Evolutionary conservation across 495 filamentous ascomycete genomes (phyloP), one percentile per base, ranked within the genome.

Genomic region (Penicillium simplicissimum): DNA sequence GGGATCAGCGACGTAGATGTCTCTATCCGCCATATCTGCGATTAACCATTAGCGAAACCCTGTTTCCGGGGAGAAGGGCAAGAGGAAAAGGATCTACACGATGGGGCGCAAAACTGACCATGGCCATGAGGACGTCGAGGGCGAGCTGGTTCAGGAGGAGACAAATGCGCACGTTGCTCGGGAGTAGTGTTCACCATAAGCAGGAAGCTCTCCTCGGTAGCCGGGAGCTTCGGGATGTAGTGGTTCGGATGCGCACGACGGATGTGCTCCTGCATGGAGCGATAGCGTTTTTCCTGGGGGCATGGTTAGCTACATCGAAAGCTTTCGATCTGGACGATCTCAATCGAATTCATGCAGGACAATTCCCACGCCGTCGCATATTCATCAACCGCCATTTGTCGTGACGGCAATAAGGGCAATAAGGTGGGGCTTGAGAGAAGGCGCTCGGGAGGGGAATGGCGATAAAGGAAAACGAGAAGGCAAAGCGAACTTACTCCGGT

Each of bases 201-300:
- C 67, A 89, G 81, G 79, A 98, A 97, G 88, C 93, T 97, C 81
- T 98, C 95, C 73, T 97, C 93, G 67, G 95, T 98, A 48, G 95
- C 95, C 72, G 95, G 95, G 69, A 98, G 91, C 87, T 98, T 98
- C 61, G 95, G 87, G 66, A 98, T 97, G 77, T 97, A 98, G 77
- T 97, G 88, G 70, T 96, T 94, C 56, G 95, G 96, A 77, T 98
- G 95, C 71, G 95, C 95, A 74, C 95, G 87, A 67, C 95, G 91
- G 67, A 98, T 98, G 71, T 98, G 95, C 84, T 98, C 95, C 80
- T 97, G 96, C 90, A 98, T 98, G 54, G 94, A 97, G 71, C 95
- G 93, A 82, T 92, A 98, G 68, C 93, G 88, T 77, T 97, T 96
- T 80, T 97, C 93, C 92, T 97, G 76, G 71, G 66, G 51, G 31